Evolutionary conservation across 2,329 filamentous ascomycete genomes (phyloP).

Genomic region (Sclerotinia borealis): DNA sequence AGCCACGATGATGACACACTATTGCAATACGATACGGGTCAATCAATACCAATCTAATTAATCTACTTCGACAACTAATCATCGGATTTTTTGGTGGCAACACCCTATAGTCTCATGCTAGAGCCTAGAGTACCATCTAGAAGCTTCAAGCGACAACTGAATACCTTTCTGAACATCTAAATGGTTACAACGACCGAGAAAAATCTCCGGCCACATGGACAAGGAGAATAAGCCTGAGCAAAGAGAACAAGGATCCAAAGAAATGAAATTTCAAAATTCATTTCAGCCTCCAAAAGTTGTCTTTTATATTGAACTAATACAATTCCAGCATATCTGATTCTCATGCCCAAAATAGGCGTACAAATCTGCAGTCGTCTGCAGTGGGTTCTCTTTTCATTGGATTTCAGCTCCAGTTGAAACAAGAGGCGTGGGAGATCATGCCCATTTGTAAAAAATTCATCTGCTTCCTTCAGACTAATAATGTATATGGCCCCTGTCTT

Average conservation of each 20-base stretch:
- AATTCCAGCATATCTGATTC: neutral
- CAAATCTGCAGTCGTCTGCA: neutral
- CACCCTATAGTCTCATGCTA: neutral
- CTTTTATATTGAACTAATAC: neutral
- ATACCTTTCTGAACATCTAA: neutral
- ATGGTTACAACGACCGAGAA: slow-evolving; percentile 8
- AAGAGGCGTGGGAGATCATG: slow-evolving; percentile 6
- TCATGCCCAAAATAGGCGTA: neutral
- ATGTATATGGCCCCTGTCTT: neutral
- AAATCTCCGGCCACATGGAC: slow-evolving; percentile 7
- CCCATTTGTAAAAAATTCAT: slow-evolving; percentile 10
- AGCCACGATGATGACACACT: slow-evolving; percentile 8
- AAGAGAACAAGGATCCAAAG: neutral
- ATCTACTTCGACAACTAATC: neutral
- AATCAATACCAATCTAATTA: neutral
- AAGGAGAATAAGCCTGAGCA: neutral
- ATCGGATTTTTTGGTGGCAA: neutral
- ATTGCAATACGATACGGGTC: too few species aligned
- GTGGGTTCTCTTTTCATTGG: slow-evolving; percentile 9
- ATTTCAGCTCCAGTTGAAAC: slow-evolving; percentile 9
- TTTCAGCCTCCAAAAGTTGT: slow-evolving; percentile 5
- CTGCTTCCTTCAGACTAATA: slow-evolving; percentile 8
- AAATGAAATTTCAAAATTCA: neutral
- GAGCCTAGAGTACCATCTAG: neutral
- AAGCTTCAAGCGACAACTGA: neutral